These are phyloP conservation scores for Sporisorium scitamineum DNA, from an alignment of 1,284 basidiomycete species.

Conservation along the genomic window DNA sequence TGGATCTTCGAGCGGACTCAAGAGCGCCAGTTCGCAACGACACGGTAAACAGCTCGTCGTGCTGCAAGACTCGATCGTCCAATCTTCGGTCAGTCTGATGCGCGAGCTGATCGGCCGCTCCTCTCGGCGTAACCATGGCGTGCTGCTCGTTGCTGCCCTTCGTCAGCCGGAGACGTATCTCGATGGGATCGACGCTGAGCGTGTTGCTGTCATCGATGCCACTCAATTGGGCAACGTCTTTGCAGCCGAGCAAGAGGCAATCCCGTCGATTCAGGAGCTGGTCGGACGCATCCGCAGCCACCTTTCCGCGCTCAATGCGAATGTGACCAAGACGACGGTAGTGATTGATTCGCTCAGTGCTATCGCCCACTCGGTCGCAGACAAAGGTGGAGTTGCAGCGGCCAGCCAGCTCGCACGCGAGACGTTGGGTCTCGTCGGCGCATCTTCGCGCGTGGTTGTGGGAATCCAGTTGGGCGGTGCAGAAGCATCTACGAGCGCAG, in stretches of 20 bases:
- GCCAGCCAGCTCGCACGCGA: conserved; percentile 31
- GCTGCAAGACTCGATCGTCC: conserved; percentile 55
- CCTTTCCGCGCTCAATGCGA: conserved; percentile 7
- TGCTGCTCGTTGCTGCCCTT: conserved; percentile 33
- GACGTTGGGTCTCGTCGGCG: conserved; percentile 18
- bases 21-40: conserved; percentile 32
- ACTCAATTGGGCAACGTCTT: conserved; percentile 23
- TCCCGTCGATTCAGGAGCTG: conserved; percentile 15
- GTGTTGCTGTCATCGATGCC: conserved; percentile 30
- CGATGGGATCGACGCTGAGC: conserved; percentile 10
- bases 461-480: conserved; percentile 39
- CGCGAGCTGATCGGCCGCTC: conserved; percentile 48
- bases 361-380: conserved; percentile 21
- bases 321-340: conserved; percentile 33
- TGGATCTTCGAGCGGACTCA: conserved; percentile 20
- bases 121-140: conserved; percentile 19
- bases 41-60: conserved; percentile 57
- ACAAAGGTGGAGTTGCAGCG: conserved; percentile 8
- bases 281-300: conserved; percentile 5
- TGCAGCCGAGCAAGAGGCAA: conserved; percentile 2
- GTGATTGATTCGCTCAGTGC: conserved; percentile 58
- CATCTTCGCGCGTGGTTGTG: conserved; percentile 48
- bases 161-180: conserved; percentile 34
- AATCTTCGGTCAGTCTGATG: conserved; percentile 41
- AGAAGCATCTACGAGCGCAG: conserved; percentile 18